Evolutionary conservation across 1,284 basidiomycete species (phyloP).

Genomic region (Pascua sp.): DNA sequence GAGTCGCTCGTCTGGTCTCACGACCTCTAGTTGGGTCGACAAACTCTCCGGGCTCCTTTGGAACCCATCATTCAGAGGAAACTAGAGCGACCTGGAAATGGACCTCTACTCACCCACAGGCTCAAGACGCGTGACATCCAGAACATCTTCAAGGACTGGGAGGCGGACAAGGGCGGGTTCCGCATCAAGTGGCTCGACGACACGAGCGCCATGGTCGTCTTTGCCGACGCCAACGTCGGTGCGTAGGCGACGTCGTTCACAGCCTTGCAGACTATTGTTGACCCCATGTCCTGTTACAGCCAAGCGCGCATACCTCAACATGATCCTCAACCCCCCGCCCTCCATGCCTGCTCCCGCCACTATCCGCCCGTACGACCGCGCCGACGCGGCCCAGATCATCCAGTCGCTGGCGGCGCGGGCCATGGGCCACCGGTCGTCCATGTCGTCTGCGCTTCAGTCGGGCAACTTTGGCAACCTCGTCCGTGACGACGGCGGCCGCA

Average conservation of each 20-base stretch:
- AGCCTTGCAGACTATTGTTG: background rate
- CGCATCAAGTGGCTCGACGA: conserved; percentile 99
- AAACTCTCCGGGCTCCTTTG: too few species aligned
- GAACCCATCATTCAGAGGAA: too few species aligned
- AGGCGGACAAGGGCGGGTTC: conserved; percentile 81
- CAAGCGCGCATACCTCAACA: conserved; percentile 89
- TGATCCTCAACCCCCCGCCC: conserved; percentile 75
- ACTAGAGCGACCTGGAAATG: conserved; percentile 1
- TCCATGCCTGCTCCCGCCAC: conserved; percentile 62
- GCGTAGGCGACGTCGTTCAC: conserved; percentile 19
- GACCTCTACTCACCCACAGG: conserved; percentile 21
- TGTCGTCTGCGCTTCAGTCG: conserved; percentile 26
- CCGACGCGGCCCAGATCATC: conserved; percentile 87
- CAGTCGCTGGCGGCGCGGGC: conserved; percentile 68
- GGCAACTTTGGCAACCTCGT: conserved; percentile 14
- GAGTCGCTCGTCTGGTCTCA: conserved; percentile 9
- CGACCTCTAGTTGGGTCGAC: background rate
- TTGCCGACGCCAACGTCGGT: conserved; percentile 60
- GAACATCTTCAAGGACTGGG: conserved; percentile 83
- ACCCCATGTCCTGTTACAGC: conserved; percentile 51
- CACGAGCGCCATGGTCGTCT: conserved; percentile 90
- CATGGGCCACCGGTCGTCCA: conserved; percentile 41
- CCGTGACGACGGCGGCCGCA: conserved; percentile 9
- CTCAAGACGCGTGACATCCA: conserved; percentile 98
- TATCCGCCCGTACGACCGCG: conserved; percentile 87